Evolutionary conservation across 495 filamentous ascomycete species (phyloP).

Genomic region (Trichocladium uniseriatum): DNA sequence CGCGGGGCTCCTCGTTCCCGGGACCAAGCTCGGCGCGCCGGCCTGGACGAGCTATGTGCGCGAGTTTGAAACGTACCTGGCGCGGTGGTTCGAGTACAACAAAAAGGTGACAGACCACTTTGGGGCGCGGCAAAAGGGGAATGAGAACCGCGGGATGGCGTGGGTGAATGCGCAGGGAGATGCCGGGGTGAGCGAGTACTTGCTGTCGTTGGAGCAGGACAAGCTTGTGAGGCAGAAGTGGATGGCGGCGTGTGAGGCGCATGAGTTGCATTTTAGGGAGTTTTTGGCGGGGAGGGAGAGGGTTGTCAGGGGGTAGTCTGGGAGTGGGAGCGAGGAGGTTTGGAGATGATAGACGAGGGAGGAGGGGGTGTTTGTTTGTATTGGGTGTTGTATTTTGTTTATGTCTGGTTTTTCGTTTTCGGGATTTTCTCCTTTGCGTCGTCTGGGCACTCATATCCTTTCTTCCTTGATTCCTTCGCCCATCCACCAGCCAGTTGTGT

Average conservation of each 20-base stretch:
- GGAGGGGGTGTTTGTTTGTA: too few relatives aligned
- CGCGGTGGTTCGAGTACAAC: conserved; percentile 59
- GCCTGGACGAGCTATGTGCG: conserved; percentile 53
- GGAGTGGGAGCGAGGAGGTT: not conserved
- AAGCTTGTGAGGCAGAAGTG: conserved; percentile 52
- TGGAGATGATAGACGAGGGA: not conserved
- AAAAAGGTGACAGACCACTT: conserved; percentile 59
- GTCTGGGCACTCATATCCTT: not conserved
- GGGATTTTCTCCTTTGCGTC: too few relatives aligned
- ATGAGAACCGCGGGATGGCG: conserved; percentile 29
- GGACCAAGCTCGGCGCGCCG: conserved; percentile 34
- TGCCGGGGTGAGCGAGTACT: conserved; percentile 41
- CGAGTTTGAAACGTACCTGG: conserved; percentile 58
- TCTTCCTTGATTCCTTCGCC: not conserved
- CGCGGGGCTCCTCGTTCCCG: conserved; percentile 23
- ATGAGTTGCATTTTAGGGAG: conserved; percentile 50
- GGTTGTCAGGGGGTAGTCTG: not conserved
- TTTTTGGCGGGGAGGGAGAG: conserved; percentile 27
- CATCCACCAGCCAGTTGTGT: too few relatives aligned
- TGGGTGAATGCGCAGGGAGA: conserved; percentile 54
- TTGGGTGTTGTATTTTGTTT: not conserved
- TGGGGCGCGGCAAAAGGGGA: conserved; percentile 46
- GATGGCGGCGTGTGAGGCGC: conserved; percentile 53
- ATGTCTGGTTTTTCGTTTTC: not conserved
- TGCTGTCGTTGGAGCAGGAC: conserved; percentile 55